Evolutionary conservation across 768 basidiomycete genomes (phyloP), one percentile per base, ranked within the genome.

Genomic region (Kwoniella mangroviensis): DNA sequence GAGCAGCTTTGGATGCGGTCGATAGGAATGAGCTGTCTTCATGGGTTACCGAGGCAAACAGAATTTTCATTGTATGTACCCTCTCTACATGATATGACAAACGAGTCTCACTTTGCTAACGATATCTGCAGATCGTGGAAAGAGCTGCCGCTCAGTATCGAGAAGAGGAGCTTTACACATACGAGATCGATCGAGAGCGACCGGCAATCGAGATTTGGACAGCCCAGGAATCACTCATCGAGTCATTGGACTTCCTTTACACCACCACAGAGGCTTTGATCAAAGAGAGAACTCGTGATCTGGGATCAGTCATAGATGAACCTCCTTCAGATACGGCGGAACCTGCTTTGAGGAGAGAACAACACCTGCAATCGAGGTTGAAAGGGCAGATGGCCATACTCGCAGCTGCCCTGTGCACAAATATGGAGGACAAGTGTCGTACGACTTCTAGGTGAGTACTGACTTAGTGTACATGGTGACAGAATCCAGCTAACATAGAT

Each of bases 61-160:
- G 86, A 24, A 86, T 91, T 60, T 84, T 90, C 65, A 82, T 92
- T 72, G 94, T 93, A 76, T 69, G 88, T 84, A 5, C 2, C 70
- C 68, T 4, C n/a, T 19, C 24, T 12, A 41, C 43, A 41, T 43
- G 13, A 17, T 26, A 21, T 11, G 2, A 2, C 17, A 19, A 43
- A 54, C 6, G 9, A 34, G 34, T 34, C 34, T 34, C 34, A 52
- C n/a, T 40, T 52, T 66, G 19, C 60, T n/a, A 13, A 24, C 11
- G 7, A 55, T 6, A 1, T 11, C 24, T 11, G 0, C 28, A 96
- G 94, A 88, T 87, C 42, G 87, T 91, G 13, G 86, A 92, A 51
- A 87, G 87, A 74, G 89, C 92, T 1, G 90, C 92, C 0, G 85
- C 89, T 60, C 88, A 90, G 42, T 93, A 92, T 80, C 88, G 94